These are phyloP conservation scores for Neolentinus lepideus DNA, from an alignment of 1,284 basidiomycete genomes.

Conservation along the genomic window DNA sequence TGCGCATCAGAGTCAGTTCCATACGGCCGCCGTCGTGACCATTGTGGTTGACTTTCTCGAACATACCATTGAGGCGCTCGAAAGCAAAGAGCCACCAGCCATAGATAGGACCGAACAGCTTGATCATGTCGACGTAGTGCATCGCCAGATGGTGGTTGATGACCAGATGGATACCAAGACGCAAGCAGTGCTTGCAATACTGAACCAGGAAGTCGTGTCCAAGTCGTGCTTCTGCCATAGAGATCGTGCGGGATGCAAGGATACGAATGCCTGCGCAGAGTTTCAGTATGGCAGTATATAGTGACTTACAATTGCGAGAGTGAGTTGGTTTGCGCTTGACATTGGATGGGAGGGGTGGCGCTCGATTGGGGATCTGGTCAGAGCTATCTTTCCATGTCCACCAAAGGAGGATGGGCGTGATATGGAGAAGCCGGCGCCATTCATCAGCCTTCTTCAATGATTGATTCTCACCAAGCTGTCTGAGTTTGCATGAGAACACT, in stretches of 20 bases:
- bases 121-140: constrained; percentile 21
- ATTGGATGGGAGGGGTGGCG: constrained; percentile 4
- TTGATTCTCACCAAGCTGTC: constrained; percentile 19
- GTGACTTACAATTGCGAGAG: constrained; percentile 2
- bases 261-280: neutral
- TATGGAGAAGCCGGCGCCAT: constrained; percentile 12
- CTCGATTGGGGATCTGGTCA: constrained; percentile 16
- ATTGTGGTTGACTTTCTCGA: constrained; percentile 25
- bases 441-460: constrained; percentile 24
- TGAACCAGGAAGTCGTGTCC: constrained; percentile 17
- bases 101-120: constrained; percentile 26
- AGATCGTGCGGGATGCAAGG: constrained; percentile 9
- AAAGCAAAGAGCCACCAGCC: constrained; percentile 30
- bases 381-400: constrained; percentile 16
- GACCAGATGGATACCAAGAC: constrained; percentile 12
- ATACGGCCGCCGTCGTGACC: constrained; percentile 24
- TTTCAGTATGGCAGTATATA: neutral
- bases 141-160: constrained; percentile 25
- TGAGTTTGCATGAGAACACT: neutral
- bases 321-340: constrained; percentile 6
- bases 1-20: constrained; percentile 22
- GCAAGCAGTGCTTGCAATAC: constrained; percentile 14
- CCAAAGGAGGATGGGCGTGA: constrained; percentile 24
- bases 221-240: constrained; percentile 17
- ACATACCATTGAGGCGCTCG: constrained; percentile 27